These are phyloP conservation scores for Thelonectria blattea DNA, from an alignment of 2,329 filamentous ascomycete species.

Conservation along the genomic window DNA sequence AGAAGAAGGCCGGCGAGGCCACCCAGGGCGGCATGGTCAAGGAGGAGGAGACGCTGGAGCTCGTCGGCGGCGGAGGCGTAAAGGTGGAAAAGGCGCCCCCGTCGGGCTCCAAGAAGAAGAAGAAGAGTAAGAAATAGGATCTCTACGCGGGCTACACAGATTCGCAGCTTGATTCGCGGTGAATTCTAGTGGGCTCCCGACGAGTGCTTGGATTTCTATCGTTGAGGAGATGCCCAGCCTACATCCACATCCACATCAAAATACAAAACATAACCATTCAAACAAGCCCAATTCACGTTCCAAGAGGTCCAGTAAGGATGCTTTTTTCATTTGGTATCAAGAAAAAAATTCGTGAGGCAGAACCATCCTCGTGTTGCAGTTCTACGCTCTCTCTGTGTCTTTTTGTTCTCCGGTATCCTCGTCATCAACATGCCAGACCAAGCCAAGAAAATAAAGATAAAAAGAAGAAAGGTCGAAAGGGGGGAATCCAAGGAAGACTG, in stretches of 20 bases:
- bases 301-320: neutral
- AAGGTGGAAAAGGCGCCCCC: slow-evolving; percentile 66
- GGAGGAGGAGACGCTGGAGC: slow-evolving; percentile 71
- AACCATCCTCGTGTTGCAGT: slow-evolving; percentile 25
- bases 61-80: slow-evolving; percentile 68
- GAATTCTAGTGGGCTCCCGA: neutral
- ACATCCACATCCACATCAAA: neutral
- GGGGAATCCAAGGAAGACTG: slow-evolving; percentile 22
- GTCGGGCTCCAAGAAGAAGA: slow-evolving; percentile 55
- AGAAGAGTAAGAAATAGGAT: slow-evolving; percentile 58
- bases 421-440: slow-evolving; percentile 8
- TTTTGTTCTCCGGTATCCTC: slow-evolving; percentile 23
- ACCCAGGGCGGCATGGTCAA: slow-evolving; percentile 86
- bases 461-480: slow-evolving; percentile 24
- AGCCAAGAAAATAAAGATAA: slow-evolving; percentile 8
- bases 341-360: slow-evolving; percentile 3
- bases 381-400: slow-evolving; percentile 33
- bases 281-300: neutral
- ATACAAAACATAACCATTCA: neutral
- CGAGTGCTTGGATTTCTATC: too few species aligned
- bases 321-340: neutral
- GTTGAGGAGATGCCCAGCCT: too few species aligned
- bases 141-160: too few species aligned
- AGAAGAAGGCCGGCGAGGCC: slow-evolving; percentile 76
- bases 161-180: too few species aligned